Evolutionary conservation across 768 basidiomycete species (phyloP), one percentile per base, ranked within the genome.

Genomic region (Calocybe gangraenosa): DNA sequence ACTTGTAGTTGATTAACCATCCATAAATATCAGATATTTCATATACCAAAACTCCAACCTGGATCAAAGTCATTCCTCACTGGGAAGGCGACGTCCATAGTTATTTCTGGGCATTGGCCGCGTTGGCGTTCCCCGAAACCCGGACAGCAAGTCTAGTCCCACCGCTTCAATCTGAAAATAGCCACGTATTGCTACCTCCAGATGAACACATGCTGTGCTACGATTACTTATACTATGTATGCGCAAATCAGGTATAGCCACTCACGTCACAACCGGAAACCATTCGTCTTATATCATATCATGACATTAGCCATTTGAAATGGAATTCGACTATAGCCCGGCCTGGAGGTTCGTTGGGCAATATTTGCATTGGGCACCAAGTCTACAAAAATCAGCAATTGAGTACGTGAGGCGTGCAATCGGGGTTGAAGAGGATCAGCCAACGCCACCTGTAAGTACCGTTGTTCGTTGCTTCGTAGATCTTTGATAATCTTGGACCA

Each of bases 301-400:
- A 11, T 5, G 11, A 28, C 25, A 25, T 21, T 46, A 81, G 77
- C 70, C 76, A 5, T 75, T 64, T 46, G 79, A 81, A 54, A 75
- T 73, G 55, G 75, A 77, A 37, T 69, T 66, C 41, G 79, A 81
- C 46, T 81, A 72, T 53, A 73, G 74, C 45, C 79, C 79, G 15
- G 77, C 72, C 14, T 83, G 81, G 81, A 62, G 73, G 52, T 70
- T 70, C 56, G 76, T 75, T 25, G 79, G 76, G 14, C 64, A 69
- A 49, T 58, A 79, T 51, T 66, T 80, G 64, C 68, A 66, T 42
- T 83, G 76, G 76, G 66, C 67, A 2, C 59, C 66, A 7, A 53
- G 50, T 18, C 54, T 83, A 9, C 59, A 69, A 47, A 48, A 53
- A 4, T 51, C 81, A 15, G 71, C 76, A 3, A 62, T 73, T 32